These are phyloP conservation scores for Phytophthora nicotianae DNA, from an alignment of 352 stramenopile genomes.

Conservation along the genomic window DNA sequence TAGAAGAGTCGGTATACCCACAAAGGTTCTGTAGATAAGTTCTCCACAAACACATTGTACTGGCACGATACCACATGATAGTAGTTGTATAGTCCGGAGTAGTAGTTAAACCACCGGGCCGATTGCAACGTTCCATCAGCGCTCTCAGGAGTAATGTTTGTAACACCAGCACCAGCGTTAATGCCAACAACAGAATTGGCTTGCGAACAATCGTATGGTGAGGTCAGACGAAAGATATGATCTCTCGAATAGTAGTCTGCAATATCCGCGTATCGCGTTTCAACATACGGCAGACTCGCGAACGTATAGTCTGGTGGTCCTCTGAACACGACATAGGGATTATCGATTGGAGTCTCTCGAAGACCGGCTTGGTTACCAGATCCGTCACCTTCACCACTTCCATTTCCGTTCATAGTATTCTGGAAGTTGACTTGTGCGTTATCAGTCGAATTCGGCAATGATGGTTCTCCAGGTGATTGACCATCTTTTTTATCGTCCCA, in stretches of 20 bases:
- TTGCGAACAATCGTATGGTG: neutral
- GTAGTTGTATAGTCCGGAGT: neutral
- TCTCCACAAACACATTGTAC: neutral
- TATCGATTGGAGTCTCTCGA: neutral
- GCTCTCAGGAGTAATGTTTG: neutral
- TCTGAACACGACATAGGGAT: neutral
- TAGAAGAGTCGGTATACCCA: neutral
- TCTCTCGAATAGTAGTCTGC: neutral
- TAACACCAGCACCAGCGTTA: neutral
- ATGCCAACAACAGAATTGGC: neutral
- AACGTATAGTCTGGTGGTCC: slow-evolving; percentile 2
- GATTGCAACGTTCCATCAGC: neutral
- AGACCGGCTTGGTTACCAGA: neutral
- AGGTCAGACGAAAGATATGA: neutral
- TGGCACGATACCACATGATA: neutral
- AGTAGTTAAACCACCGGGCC: neutral
- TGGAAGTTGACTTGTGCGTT: neutral
- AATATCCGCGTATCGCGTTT: neutral
- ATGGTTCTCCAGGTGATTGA: no score
- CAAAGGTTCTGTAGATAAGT: neutral
- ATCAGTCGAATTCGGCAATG: neutral
- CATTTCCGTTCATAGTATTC: neutral
- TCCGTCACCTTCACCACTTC: neutral
- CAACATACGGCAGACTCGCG: neutral
- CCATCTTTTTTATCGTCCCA: neutral